These are phyloP conservation scores for Erythrobasidium hasegawianum DNA, from an alignment of 1,284 basidiomycete genomes.

Conservation along the genomic window DNA sequence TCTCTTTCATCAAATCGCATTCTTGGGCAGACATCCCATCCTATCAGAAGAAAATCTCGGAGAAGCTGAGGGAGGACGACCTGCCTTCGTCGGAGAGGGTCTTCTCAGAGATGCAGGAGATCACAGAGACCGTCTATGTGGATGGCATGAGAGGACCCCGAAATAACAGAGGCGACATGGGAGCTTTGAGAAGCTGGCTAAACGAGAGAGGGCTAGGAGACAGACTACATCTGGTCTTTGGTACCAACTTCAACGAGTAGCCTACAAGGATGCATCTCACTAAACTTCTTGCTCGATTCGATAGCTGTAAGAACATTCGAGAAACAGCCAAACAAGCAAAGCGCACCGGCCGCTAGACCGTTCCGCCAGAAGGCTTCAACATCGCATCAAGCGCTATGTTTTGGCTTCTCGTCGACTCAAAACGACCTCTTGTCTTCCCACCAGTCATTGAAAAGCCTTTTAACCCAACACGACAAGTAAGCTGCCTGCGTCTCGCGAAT, in stretches of 20 bases:
- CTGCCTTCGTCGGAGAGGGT: slow-evolving; percentile 14
- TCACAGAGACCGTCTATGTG: slow-evolving; percentile 36
- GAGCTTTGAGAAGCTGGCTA: slow-evolving; percentile 35
- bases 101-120: slow-evolving; percentile 30
- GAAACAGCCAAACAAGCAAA: no score
- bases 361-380: no score
- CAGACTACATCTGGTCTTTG: slow-evolving; percentile 35
- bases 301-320: no score
- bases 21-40: slow-evolving; percentile 41
- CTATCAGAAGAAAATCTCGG: slow-evolving; percentile 40
- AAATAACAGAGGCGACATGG: slow-evolving; percentile 39
- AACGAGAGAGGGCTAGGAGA: slow-evolving; percentile 36
- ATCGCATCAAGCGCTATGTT: no score
- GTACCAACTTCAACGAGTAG: slow-evolving; percentile 33
- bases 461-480: no score
- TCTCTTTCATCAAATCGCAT: slow-evolving; percentile 36
- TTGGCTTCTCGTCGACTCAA: no score
- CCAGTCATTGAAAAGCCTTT: no score
- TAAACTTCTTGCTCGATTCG: no score
- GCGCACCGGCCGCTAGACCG: no score
- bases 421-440: no score
- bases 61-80: slow-evolving; percentile 35
- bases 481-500: no score
- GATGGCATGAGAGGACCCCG: slow-evolving; percentile 36
- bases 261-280: no score